Evolutionary conservation across 257 asterid genomes (phyloP), one percentile per base, ranked within the genome.

Genomic region (Primulina huaijiensis): DNA sequence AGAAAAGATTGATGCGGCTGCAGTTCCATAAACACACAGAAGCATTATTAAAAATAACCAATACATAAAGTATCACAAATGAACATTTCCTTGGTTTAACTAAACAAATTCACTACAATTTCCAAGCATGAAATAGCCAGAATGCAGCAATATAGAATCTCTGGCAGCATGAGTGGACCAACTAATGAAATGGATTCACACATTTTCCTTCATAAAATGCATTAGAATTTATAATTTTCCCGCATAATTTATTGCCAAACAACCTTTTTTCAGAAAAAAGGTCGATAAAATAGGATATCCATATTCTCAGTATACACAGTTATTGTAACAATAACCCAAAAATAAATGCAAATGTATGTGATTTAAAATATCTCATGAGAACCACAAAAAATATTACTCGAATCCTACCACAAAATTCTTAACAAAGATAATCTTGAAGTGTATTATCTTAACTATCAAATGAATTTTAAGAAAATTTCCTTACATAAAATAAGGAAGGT

Each of bases 401-500:
- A 37, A 21, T 27, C 4, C 30, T 34, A 58, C 40, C 27, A 56
- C 27, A 56, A 25, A 62, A 30, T 21, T 12, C 55, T 27, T 27
- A 27, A 27, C 30, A 27, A 27, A 27, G 30, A 27, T 27, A 27
- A 27, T 27, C 30, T 27, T 27, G 30, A 27, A 27, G 30, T 27
- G 30, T 27, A 27, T 27, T 40, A 71, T 5, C n/a, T 20, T 52
- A 56, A 50, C 46, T 9, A 20, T 31, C 65, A 31, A 57, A 56
- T 56, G 25, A 23, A 60, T 60, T 21, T 9, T 14, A 52, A 20
- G 10, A 4, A 78, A 68, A 59, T 29, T 62, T 37, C 55, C 97
- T 69, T 89, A 93, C 97, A 93, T 72, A 80, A 90, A 90, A 85
- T 76, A 89, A 11, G 99, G 97, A 69, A 90, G 87, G 77, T 90